Base-by-base conservation (phyloP, 305 asterid species). In the Fraxinus albicans region DNA sequence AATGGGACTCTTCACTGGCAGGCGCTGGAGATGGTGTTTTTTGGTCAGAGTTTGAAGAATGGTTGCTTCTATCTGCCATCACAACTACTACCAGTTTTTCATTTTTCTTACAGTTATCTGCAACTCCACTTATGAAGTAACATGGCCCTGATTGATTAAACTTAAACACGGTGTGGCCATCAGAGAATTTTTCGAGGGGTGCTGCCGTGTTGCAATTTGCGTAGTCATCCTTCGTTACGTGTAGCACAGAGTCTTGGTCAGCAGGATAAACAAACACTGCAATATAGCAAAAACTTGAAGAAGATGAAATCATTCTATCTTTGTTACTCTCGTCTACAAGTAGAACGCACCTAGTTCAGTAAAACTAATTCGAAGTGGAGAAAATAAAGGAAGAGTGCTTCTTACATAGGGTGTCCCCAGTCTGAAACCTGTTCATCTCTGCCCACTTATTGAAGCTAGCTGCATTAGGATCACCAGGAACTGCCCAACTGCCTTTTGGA, bases 91-190 rank as follows among this genome's bases (percentile, higher is more conserved):
- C 21, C 79, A 97, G 1, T 87, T 95, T 97, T 58, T 97, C 93
- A 53, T 93, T 92, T 78, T 93, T 95, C 82, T 67, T 89, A 88
- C 99, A 97, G 65, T 94, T 85, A 0, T 93, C 96, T 21, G 82
- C 84, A 31, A 85, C 90, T 1, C 99, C 98, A 76, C 99, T 97
- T 2, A 95, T 94, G 93, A 95, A 97, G 87, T 91, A 94, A 74
- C 90, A 83, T 8, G 98, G 87, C 4, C 99, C 99, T 3, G 99
- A 94, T 19, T 90, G 90, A 35, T 89, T 77, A 50, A 97, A 78
- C 19, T 77, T 87, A 88, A 89, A 84, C 34, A 79, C 89, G 0
- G 92, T 89, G 85, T 91, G 93, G 8, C 99, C 99, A 15, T 94
- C 97, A 1, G 84, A 85, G 79, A 85, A 89, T 86, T 92, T 91